A percentile compares a stretch with the other conserved stretches of the same genome.
Conservation (phyloP, 345 rosid species). For the Abelmoschus esculentus region DNA sequence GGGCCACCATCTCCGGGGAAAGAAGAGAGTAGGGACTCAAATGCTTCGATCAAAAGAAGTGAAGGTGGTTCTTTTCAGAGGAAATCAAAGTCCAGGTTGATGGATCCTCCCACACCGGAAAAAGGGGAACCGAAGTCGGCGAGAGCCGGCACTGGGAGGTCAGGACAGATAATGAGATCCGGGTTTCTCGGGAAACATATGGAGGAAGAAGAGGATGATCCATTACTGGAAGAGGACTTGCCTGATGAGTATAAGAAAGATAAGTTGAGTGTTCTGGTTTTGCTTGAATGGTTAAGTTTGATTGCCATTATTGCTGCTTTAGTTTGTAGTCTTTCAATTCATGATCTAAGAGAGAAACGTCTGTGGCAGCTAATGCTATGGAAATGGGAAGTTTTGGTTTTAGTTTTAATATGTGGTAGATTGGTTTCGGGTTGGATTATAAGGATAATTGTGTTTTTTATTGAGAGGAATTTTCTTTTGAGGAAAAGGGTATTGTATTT, state of each 20-base stretch:
- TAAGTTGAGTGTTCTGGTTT: slow-evolving; percentile 27
- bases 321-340: slow-evolving; percentile 44
- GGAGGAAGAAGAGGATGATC: slow-evolving; percentile 72
- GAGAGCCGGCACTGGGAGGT: slow-evolving; percentile 19
- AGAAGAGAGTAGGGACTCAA: slow-evolving; percentile 31
- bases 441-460: slow-evolving; percentile 47
- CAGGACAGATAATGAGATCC: slow-evolving; percentile 31
- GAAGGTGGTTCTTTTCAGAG: slow-evolving; percentile 29
- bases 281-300: slow-evolving; percentile 67
- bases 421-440: slow-evolving; percentile 82
- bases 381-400: slow-evolving; percentile 83
- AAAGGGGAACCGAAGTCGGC: slow-evolving; percentile 31
- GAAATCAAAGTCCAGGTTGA: slow-evolving; percentile 47
- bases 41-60: slow-evolving; percentile 28
- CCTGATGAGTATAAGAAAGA: slow-evolving; percentile 61
- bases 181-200: slow-evolving; percentile 36
- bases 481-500: slow-evolving; percentile 79
- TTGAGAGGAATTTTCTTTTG: slow-evolving; percentile 67
- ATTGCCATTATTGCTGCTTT: slow-evolving; percentile 48
- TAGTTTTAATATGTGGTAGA: slow-evolving; percentile 79
- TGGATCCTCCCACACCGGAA: slow-evolving; percentile 49
- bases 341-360: slow-evolving; percentile 21
- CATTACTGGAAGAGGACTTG: slow-evolving; percentile 59
- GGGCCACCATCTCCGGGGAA: slow-evolving; percentile 14
- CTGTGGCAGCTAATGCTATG: slow-evolving; percentile 56